Conservation (phyloP, 1,284 basidiomycete species). For the Melanopsichium pennsylvanicum region DNA sequence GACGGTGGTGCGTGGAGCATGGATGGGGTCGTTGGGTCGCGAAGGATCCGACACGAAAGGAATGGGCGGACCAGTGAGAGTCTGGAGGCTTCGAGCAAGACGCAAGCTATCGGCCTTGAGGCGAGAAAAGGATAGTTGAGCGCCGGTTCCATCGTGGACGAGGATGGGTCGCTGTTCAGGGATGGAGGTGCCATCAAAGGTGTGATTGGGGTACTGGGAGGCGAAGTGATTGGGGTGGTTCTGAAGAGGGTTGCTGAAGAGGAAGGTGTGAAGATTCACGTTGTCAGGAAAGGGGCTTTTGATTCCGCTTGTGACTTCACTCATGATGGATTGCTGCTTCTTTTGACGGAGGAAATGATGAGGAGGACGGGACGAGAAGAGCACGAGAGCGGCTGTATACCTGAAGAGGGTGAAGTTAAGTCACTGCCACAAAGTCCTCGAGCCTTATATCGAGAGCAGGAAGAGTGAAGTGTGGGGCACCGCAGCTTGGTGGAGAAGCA, state of each 20-base stretch:
- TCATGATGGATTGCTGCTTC: conserved; percentile 6
- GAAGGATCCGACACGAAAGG: conserved; percentile 17
- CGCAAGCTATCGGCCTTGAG: conserved; percentile 44
- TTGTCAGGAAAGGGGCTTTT: conserved; percentile 26
- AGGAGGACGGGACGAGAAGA: too few species aligned
- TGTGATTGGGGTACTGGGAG: conserved; percentile 31
- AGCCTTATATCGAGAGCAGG: neutral
- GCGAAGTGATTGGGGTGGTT: conserved; percentile 35
- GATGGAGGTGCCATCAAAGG: conserved; percentile 35
- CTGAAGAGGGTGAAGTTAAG: too few species aligned
- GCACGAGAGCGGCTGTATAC: neutral
- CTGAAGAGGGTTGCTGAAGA: conserved; percentile 50
- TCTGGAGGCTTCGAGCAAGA: conserved; percentile 40
- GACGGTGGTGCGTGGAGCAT: conserved; percentile 57
- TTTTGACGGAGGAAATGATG: too few species aligned
- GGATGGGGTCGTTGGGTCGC: conserved; percentile 34
- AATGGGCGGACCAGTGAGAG: conserved; percentile 24
- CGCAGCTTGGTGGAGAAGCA: conserved; percentile 1
- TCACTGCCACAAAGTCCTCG: too few species aligned
- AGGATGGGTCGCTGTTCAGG: conserved; percentile 42
- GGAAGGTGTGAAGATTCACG: conserved; percentile 40
- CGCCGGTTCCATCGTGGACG: conserved; percentile 45
- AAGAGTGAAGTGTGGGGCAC: conserved; percentile 16
- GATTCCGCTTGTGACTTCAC: conserved; percentile 22
- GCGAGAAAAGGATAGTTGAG: conserved; percentile 39